phyloP scores from a whole-genome alignment of 768 basidiomycete species.

The Cubamyces lactineus region DNA sequence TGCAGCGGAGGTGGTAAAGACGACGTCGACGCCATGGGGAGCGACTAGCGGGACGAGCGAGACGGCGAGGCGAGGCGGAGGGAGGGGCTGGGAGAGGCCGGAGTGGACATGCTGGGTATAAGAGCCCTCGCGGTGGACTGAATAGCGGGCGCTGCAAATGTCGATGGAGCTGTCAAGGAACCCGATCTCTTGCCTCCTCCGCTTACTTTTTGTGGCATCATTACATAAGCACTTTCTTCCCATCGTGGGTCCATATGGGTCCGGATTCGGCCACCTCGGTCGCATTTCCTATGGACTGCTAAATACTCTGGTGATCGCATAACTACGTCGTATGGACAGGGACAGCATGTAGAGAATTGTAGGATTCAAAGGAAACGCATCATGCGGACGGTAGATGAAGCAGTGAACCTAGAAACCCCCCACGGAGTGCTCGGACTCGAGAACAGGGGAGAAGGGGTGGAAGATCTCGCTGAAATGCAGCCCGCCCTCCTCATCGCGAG shows the following conservation, averaged over 20 bases:
- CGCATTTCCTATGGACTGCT: too few relatives aligned
- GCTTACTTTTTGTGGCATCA: neutral
- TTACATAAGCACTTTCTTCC: conserved; percentile 1
- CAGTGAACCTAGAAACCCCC: neutral
- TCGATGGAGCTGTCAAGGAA: neutral
- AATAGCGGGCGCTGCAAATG: neutral
- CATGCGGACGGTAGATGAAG: too few relatives aligned
- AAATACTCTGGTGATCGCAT: too few relatives aligned
- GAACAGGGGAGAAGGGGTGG: neutral
- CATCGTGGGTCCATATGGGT: conserved; percentile 20
- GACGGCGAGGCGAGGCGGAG: neutral
- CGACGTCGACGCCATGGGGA: conserved; percentile 1
- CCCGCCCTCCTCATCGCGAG: neutral
- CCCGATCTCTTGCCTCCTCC: conserved; percentile 10
- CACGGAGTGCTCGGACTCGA: neutral
- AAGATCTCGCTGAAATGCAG: conserved; percentile 12
- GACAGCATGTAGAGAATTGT: too few relatives aligned
- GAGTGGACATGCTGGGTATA: neutral
- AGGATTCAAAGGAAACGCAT: too few relatives aligned
- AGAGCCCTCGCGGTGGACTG: neutral
- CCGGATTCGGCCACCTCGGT: conserved; percentile 9
- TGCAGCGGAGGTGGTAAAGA: neutral
- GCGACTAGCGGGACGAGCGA: neutral
- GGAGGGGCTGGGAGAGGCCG: neutral
- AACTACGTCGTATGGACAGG: too few relatives aligned